Evolutionary conservation across 495 filamentous ascomycete genomes (phyloP).

Genomic region (Astrothelium macrocarpum): DNA sequence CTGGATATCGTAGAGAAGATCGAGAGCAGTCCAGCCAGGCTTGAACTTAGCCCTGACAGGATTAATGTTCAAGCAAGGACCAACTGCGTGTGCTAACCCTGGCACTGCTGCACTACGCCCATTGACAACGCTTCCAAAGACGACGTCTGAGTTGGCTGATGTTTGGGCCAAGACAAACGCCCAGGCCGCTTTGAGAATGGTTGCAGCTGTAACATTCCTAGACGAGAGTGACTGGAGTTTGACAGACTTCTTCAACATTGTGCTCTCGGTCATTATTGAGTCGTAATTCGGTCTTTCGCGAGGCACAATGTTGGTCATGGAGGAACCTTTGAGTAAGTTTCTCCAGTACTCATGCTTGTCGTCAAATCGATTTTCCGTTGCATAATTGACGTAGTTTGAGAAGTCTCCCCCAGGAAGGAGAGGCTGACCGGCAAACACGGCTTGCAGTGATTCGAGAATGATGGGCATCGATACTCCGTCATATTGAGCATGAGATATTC

Average conservation of each 20-base stretch:
- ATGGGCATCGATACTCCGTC: slow-evolving; percentile 20
- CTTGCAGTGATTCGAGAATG: slow-evolving; percentile 17
- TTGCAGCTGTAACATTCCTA: slow-evolving; percentile 44
- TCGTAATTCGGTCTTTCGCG: slow-evolving; percentile 20
- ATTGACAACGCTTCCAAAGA: slow-evolving; percentile 46
- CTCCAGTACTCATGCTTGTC: slow-evolving; percentile 17
- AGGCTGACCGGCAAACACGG: slow-evolving; percentile 18
- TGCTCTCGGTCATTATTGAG: background rate
- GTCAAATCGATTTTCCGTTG: slow-evolving; percentile 11
- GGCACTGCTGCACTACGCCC: slow-evolving; percentile 48
- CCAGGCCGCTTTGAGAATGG: slow-evolving; percentile 50
- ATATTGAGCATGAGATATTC: slow-evolving; percentile 23
- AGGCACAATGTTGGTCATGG: slow-evolving; percentile 23
- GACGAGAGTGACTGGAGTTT: slow-evolving; percentile 6
- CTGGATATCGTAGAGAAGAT: slow-evolving; percentile 47
- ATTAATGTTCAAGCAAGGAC: slow-evolving; percentile 51
- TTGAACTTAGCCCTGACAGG: slow-evolving; percentile 47
- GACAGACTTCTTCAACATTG: slow-evolving; percentile 5
- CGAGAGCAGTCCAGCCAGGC: slow-evolving; percentile 39
- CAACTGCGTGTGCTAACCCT: slow-evolving; percentile 45
- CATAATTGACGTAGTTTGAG: slow-evolving; percentile 16
- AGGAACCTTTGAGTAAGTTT: slow-evolving; percentile 18
- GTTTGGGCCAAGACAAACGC: slow-evolving; percentile 44
- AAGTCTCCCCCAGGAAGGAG: slow-evolving; percentile 17
- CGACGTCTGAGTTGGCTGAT: slow-evolving; percentile 41